Conservation (phyloP, 345 rosid species). For the Eucalyptus urophylla region DNA sequence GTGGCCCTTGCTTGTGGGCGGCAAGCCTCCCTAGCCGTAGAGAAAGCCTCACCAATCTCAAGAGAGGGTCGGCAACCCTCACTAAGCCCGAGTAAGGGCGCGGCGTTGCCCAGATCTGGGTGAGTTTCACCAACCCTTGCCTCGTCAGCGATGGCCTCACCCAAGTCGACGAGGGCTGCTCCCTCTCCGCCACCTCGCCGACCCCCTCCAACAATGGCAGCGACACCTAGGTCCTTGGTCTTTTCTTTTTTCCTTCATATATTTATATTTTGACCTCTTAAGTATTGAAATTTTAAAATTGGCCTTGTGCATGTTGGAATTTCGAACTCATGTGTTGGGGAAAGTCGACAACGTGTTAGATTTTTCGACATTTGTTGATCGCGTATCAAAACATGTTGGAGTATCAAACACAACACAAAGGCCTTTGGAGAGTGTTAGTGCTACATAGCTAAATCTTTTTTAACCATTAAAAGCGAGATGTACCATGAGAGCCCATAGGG, state of each 20-base stretch:
- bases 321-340: accelerated
- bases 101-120: accelerated
- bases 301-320: accelerated
- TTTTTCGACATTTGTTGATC: accelerated
- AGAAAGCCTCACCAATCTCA: accelerated
- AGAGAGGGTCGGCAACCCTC: too few relatives aligned
- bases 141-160: accelerated
- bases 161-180: accelerated
- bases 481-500: neutral
- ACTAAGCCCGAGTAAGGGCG: too few relatives aligned
- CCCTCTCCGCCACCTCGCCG: accelerated
- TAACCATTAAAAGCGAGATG: neutral
- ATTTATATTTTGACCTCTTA: too few relatives aligned
- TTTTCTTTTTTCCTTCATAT: too few relatives aligned
- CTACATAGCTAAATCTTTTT: neutral
- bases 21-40: accelerated
- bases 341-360: accelerated
- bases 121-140: accelerated
- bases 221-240: accelerated
- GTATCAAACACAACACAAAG: accelerated
- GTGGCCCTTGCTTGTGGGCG: accelerated
- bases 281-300: too few relatives aligned
- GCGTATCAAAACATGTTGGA: accelerated
- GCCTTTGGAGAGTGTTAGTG: accelerated
- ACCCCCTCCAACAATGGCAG: accelerated